A percentile compares a stretch with the other conserved stretches of the same genome.
phyloP scores from a whole-genome alignment of 306 rosid species.

The Cucumis sativus region DNA sequence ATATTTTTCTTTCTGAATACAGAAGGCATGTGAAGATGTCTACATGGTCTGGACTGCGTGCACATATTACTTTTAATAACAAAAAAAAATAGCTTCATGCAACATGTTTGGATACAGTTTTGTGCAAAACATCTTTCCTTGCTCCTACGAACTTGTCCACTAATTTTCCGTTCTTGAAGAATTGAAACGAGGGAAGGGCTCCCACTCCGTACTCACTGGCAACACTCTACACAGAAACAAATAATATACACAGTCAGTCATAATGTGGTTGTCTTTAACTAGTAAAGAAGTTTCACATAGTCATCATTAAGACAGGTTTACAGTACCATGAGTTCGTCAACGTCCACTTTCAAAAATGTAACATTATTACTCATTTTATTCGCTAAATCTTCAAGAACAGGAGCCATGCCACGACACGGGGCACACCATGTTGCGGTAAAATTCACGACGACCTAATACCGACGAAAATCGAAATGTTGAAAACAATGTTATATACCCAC shows the following conservation, averaged over 20 bases:
- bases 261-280: not conserved
- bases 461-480: not conserved
- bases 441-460: slow-evolving; percentile 55
- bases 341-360: slow-evolving; percentile 66
- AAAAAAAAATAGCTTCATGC: not conserved
- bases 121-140: slow-evolving; percentile 34
- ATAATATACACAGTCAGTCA: not conserved
- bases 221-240: slow-evolving; percentile 20
- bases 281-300: too few species aligned
- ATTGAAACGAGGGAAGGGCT: slow-evolving; percentile 73
- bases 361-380: slow-evolving; percentile 20
- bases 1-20: too few species aligned
- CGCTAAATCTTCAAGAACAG: slow-evolving; percentile 51
- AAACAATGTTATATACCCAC: not conserved
- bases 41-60: too few species aligned
- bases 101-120: slow-evolving; percentile 21
- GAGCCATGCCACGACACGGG: slow-evolving; percentile 77
- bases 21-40: too few species aligned
- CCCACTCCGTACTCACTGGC: slow-evolving; percentile 41
- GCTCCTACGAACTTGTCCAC: slow-evolving; percentile 71
- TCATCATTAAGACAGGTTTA: too few species aligned
- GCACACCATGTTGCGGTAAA: slow-evolving; percentile 91
- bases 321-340: slow-evolving; percentile 48
- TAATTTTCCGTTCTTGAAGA: slow-evolving; percentile 55
- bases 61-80: too few species aligned